A percentile compares a stretch with the other conserved stretches of the same genome.
Evolutionary conservation across 306 rosid genomes (phyloP).

Genomic region (Trifolium pratense): DNA sequence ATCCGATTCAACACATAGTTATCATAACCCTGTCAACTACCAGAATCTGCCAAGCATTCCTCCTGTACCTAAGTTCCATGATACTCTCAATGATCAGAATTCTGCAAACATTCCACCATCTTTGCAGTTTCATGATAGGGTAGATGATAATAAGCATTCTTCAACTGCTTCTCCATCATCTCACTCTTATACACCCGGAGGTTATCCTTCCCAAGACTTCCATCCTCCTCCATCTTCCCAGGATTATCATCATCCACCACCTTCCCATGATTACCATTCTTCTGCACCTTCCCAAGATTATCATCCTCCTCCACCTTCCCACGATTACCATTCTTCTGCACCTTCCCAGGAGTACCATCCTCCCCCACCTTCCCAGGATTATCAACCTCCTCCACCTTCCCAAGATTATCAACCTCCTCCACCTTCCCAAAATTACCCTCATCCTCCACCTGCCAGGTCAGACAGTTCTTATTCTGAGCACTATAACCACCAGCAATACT

Average conservation of each 20-base stretch:
- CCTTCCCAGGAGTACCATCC: conserved; percentile 57
- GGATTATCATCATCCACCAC: conserved; percentile 61
- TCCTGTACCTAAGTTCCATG: conserved; percentile 54
- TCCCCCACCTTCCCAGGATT: conserved; percentile 29
- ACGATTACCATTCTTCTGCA: conserved; percentile 65
- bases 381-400: conserved; percentile 43
- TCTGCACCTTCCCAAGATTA: conserved; percentile 57
- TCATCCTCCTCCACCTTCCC: conserved; percentile 51
- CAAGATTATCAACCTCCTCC: conserved; percentile 55
- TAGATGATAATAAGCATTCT: conserved; percentile 52
- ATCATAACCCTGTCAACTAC: conserved; percentile 51
- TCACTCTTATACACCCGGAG: conserved; percentile 60
- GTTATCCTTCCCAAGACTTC: conserved; percentile 70
- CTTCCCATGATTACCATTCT: conserved; percentile 67
- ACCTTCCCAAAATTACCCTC: conserved; percentile 61
- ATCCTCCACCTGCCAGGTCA: conserved; percentile 62
- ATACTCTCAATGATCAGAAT: conserved; percentile 47
- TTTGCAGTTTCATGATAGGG: conserved; percentile 57
- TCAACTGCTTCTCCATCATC: conserved; percentile 56
- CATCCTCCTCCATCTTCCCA: conserved; percentile 61
- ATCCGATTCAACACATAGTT: conserved; percentile 55
- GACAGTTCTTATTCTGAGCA: conserved; percentile 68
- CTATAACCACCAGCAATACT: conserved; percentile 68
- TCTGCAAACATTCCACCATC: conserved; percentile 57
- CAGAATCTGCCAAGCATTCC: conserved; percentile 50